Evolutionary conservation across 2,329 filamentous ascomycete species (phyloP).

Genomic region (Colletotrichum sp.): DNA sequence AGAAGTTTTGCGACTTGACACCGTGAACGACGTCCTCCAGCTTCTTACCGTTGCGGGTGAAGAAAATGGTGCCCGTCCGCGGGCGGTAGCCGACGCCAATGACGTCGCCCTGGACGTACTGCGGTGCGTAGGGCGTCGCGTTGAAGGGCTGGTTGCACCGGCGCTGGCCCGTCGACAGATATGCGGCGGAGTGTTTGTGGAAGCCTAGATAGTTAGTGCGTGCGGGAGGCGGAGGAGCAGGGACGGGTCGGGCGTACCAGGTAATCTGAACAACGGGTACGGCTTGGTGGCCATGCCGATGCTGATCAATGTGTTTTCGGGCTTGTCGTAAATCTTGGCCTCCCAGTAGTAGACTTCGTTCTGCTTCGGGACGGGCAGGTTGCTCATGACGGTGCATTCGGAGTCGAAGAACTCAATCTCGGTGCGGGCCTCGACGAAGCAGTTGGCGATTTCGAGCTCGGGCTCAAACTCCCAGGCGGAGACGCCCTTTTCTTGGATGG

Average conservation of each 20-base stretch:
- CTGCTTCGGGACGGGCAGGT: slow-evolving; percentile 95
- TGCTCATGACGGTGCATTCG: slow-evolving; percentile 96
- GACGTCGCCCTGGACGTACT: slow-evolving; percentile 91
- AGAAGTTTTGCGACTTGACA: slow-evolving; percentile 94
- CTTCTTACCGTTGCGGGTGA: slow-evolving; percentile 97
- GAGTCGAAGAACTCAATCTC: slow-evolving; percentile 99
- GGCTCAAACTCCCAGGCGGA: slow-evolving; percentile 99
- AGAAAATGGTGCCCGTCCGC: slow-evolving; percentile 93
- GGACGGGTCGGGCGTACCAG: slow-evolving; percentile 65
- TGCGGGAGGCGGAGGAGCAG: background rate
- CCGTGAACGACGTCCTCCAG: slow-evolving; percentile 94
- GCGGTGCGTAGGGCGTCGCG: slow-evolving; percentile 79
- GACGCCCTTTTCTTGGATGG: slow-evolving; percentile 99
- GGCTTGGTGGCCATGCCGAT: slow-evolving; percentile 97
- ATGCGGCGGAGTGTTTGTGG: slow-evolving; percentile 92
- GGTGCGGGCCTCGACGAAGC: slow-evolving; percentile 94
- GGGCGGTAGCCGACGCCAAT: slow-evolving; percentile 95
- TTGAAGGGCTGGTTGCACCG: slow-evolving; percentile 93
- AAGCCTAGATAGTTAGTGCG: slow-evolving; percentile 62
- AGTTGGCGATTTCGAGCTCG: slow-evolving; percentile 98
- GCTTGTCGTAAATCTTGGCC: slow-evolving; percentile 97
- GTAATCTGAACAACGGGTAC: slow-evolving; percentile 91
- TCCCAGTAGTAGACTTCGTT: slow-evolving; percentile 99
- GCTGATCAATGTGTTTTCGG: slow-evolving; percentile 83
- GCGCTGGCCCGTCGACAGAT: slow-evolving; percentile 85